Base-by-base conservation (phyloP, 108 stramenopile genomes). In the Pinguiococcus pyrenoidosus region DNA sequence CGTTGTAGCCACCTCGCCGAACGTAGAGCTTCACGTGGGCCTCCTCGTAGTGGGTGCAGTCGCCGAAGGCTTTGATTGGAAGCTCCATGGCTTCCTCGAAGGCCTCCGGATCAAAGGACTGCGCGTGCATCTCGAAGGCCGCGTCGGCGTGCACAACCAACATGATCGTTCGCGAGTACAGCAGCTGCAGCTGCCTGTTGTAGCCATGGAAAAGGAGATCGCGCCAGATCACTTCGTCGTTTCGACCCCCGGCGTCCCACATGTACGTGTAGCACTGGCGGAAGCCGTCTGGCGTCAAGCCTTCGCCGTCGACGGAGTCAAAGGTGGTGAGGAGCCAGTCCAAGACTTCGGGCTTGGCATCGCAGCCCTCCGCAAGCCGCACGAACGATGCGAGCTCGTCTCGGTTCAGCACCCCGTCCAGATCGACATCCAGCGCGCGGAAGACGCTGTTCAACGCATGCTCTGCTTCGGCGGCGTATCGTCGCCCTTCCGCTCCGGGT, bases 31-130 rank as follows among this genome's bases (percentile, higher is more conserved):
- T 59, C 5, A 47, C 37, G 7, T 38, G 32, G 30, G 47, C 57
- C 2, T 34, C 35, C 6, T 46, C 57, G 48, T 46, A 49, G 22
- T 27, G 29, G n/a, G 44, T 24, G 26, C 21, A 23, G 12, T 59
- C 37, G 13, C 57, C 57, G 13, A 32, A 37, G 12, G 25, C 16
- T 30, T 40, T 35, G 21, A 59, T 33, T 7, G 33, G 30, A 8
- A 59, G 32, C 36, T 59, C 57, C 57, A 33, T 27, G 21, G 57
- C 57, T 29, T 59, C 57, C 29, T 28, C 26, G 46, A n/a, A 27
- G 12, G 49, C 49, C 12, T 32, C 29, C 35, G 29, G n/a, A n/a
- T n/a, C n/a, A n/a, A n/a, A n/a, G n/a, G n/a, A n/a, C n/a, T n/a
- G n/a, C n/a, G n/a, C n/a, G 35, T 60, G 30, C 12, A 60, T 32